A percentile compares a stretch with the other conserved stretches of the same genome.
phyloP scores from a whole-genome alignment of 805 yeast species.

The Teunomyces gatunensis region DNA sequence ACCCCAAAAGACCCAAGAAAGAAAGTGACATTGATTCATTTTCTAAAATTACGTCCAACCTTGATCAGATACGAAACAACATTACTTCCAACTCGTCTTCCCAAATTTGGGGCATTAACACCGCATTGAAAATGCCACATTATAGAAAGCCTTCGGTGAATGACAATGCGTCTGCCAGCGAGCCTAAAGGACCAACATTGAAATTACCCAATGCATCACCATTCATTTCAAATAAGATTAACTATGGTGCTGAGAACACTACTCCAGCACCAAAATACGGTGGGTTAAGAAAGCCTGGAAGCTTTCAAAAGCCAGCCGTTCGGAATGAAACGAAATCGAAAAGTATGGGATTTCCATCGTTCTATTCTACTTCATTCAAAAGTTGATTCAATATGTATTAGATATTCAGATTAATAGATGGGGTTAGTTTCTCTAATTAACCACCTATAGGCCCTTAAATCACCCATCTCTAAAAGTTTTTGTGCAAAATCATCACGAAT shows the following conservation, averaged over 20 bases:
- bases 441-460: conserved; percentile 67
- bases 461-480: conserved; percentile 50
- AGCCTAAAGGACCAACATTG: conserved; percentile 15
- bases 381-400: conserved; percentile 4
- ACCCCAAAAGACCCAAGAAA: conserved; percentile 7
- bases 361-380: conserved; percentile 2
- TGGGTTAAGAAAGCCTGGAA: conserved; percentile 32
- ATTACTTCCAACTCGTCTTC: conserved; percentile 6
- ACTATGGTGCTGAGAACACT: conserved; percentile 9
- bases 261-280: conserved; percentile 4
- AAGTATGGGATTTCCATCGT: conserved; percentile 9
- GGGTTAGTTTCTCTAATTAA: conserved; percentile 61
- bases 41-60: conserved; percentile 11
- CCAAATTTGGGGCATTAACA: conserved; percentile 9
- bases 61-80: conserved; percentile 14
- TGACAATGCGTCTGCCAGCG: background rate
- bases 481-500: conserved; percentile 31
- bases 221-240: conserved; percentile 28
- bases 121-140: conserved; percentile 23
- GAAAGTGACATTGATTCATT: conserved; percentile 11
- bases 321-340: conserved; percentile 11
- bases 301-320: conserved; percentile 29
- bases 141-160: conserved; percentile 18
- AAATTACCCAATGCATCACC: conserved; percentile 24
- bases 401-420: background rate